phyloP scores from a whole-genome alignment of 805 yeast genomes.

The Candida boleticola region DNA sequence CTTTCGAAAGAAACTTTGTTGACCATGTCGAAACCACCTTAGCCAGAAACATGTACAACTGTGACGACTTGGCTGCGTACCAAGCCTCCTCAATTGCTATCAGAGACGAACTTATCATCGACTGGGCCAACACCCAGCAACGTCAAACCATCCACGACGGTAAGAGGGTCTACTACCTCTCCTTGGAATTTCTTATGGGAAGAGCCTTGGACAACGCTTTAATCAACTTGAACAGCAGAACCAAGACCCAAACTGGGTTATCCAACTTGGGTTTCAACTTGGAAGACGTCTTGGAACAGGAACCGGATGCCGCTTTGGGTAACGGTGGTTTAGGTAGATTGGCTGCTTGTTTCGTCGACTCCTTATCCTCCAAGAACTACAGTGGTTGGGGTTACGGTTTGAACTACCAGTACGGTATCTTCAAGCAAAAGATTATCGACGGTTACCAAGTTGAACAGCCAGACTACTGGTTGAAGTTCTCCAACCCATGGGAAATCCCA shows the following conservation, averaged over 20 bases:
- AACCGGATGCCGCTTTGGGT: slow-evolving; percentile 93
- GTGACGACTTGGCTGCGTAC: slow-evolving; percentile 90
- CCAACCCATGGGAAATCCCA: slow-evolving; percentile 93
- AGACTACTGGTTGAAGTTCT: slow-evolving; percentile 86
- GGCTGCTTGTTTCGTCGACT: slow-evolving; percentile 93
- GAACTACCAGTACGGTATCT: slow-evolving; percentile 91
- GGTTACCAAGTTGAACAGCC: slow-evolving; percentile 95
- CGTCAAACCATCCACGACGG: slow-evolving; percentile 78
- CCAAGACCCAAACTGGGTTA: slow-evolving; percentile 43
- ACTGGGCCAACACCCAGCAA: slow-evolving; percentile 94
- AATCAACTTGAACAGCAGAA: slow-evolving; percentile 73
- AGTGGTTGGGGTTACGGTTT: slow-evolving; percentile 97
- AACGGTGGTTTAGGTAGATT: slow-evolving; percentile 94
- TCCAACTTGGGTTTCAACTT: slow-evolving; percentile 80
- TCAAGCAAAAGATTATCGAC: slow-evolving; percentile 82
- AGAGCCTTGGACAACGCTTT: slow-evolving; percentile 92
- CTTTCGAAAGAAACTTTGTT: slow-evolving; percentile 67
- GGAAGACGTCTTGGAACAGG: slow-evolving; percentile 81
- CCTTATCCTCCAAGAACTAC: slow-evolving; percentile 78
- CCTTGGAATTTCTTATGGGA: slow-evolving; percentile 91
- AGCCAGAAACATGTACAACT: slow-evolving; percentile 89
- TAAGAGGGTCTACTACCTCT: slow-evolving; percentile 82
- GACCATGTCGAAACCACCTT: slow-evolving; percentile 86
- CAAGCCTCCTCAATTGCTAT: slow-evolving; percentile 81
- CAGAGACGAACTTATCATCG: slow-evolving; percentile 74